Evolutionary conservation across 352 stramenopile species (phyloP), one percentile per base, ranked within the genome.

Genomic region (Phytophthora tubulina): DNA sequence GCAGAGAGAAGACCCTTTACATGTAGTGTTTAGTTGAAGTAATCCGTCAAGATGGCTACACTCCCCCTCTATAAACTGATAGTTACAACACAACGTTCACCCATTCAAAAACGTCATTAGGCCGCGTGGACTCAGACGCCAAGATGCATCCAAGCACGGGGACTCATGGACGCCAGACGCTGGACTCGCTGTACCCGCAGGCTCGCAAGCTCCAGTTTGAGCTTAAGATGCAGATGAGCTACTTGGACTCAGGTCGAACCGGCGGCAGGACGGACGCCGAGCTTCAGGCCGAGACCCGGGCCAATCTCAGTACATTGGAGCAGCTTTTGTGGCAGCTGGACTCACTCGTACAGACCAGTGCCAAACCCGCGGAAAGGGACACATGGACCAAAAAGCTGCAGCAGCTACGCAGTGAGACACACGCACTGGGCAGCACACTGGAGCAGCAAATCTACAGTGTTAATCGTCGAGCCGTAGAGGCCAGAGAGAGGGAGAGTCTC

Each of bases 141-240:
- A 57, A 21, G 50, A 57, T 57, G 50, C 50, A 57, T 5, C 15
- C 50, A 6, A 6, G 15, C 15, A 46, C 36, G 42, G 51, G 51
- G 39, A 44, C 7, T 14, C 46, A 27, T 44, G 56, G 42, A 7
- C 51, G 45, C 31, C 77, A 84, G 65, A 88, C 86, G 69, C 76
- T 94, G 42, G 80, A 85, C 55, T 82, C 86, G 70, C 81, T 96
- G 66, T 94, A 94, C 53, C 85, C 87, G 27, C 88, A 92, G 75
- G 88, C 86, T 27, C 79, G 86, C 41, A 96, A 96, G 76, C 79
- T 94, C 44, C 87, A 94, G 71, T 96, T 94, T 72, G 89, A 96
- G 72, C 84, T 96, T 65, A 96, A 96, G 79, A 94, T 93, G 84
- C 89, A 96, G 75, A 87, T 96, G 68, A 92, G 83, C 67, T 96